Conservation (phyloP, 2,329 filamentous ascomycete genomes). For the Acephala macrosclerotiorum region DNA sequence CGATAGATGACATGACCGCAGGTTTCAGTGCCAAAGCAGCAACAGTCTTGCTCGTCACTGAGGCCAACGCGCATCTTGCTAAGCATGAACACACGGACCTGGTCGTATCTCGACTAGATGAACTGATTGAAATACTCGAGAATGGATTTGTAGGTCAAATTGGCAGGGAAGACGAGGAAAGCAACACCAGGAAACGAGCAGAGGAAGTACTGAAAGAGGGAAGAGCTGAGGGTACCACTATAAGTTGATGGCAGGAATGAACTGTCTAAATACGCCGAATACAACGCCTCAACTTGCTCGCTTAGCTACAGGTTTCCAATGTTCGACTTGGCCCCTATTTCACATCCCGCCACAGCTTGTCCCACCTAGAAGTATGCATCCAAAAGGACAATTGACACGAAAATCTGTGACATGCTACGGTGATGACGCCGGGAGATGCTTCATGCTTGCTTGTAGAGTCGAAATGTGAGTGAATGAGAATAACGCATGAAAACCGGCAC, state of each 20-base stretch:
- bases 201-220: slow-evolving; percentile 32
- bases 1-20: slow-evolving; percentile 91
- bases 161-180: slow-evolving; percentile 31
- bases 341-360: slow-evolving; percentile 5
- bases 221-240: slow-evolving; percentile 25
- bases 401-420: slow-evolving; percentile 16
- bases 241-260: slow-evolving; percentile 9
- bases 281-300: slow-evolving; percentile 26
- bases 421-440: slow-evolving; percentile 34
- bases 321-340: slow-evolving; percentile 12
- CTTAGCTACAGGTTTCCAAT: slow-evolving; percentile 7
- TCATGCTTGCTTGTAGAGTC: slow-evolving; percentile 24
- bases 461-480: slow-evolving; percentile 13
- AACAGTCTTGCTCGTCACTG: slow-evolving; percentile 87
- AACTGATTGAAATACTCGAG: slow-evolving; percentile 78
- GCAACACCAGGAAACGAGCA: slow-evolving; percentile 33
- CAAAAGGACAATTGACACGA: slow-evolving; percentile 8
- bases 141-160: slow-evolving; percentile 70
- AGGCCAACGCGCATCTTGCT: slow-evolving; percentile 76
- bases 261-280: slow-evolving; percentile 30
- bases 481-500: slow-evolving; percentile 13
- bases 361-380: slow-evolving; percentile 18
- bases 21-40: slow-evolving; percentile 84
- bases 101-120: slow-evolving; percentile 74
- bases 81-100: slow-evolving; percentile 80